Conservation (phyloP, 257 asterid species). For the Paraleonurus japonicus region DNA sequence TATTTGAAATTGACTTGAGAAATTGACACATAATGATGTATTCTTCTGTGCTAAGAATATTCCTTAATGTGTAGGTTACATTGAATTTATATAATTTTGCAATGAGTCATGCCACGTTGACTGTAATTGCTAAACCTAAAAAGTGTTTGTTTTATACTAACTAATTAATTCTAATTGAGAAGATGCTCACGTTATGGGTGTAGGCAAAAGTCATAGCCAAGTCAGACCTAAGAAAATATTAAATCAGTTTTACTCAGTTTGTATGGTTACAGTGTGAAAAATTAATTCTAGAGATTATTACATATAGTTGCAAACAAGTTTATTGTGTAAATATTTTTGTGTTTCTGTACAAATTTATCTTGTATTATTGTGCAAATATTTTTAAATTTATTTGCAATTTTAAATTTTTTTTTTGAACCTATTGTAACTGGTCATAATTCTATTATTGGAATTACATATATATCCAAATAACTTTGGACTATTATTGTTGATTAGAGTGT, state of each 20-base stretch:
- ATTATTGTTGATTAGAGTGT: background rate
- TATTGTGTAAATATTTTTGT: too few species aligned
- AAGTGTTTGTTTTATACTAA: background rate
- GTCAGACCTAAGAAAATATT: background rate
- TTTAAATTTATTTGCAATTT: too few species aligned
- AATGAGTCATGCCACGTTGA: slow-evolving; percentile 25
- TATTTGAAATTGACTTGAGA: background rate
- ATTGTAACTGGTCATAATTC: too few species aligned
- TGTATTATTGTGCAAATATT: too few species aligned
- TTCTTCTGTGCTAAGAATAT: background rate
- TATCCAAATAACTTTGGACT: background rate
- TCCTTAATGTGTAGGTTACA: slow-evolving; percentile 10
- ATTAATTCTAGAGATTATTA: too few species aligned
- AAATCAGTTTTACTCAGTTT: background rate
- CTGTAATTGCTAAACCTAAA: background rate
- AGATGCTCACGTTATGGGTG: background rate
- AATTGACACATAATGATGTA: background rate
- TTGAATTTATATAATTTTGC: slow-evolving; percentile 7
- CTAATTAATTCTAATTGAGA: background rate
- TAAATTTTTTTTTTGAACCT: too few species aligned
- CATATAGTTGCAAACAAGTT: too few species aligned
- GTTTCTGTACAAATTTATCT: too few species aligned
- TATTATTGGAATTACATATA: background rate
- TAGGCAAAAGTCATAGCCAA: background rate
- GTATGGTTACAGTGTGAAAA: background rate